phyloP scores from a whole-genome alignment of 495 filamentous ascomycete species.

The Echria macrotheca region DNA sequence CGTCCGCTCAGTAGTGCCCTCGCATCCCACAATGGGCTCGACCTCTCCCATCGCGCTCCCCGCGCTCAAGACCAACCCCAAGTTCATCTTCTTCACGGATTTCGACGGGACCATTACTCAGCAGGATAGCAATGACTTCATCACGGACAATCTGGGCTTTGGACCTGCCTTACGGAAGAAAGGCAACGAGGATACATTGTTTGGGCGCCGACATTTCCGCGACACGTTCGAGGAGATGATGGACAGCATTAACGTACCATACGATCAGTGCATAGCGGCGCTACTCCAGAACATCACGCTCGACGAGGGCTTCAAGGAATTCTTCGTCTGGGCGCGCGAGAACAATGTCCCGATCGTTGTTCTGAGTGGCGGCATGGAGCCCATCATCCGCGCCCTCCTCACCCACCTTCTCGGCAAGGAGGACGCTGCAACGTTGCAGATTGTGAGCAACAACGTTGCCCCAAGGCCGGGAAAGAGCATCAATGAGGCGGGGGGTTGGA shows the following conservation, averaged over 20 bases:
- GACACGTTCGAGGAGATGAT: constrained; percentile 88
- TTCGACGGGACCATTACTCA: constrained; percentile 95
- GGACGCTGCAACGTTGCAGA: constrained; percentile 66
- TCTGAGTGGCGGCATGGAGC: constrained; percentile 83
- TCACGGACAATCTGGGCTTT: constrained; percentile 90
- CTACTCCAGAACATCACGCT: constrained; percentile 79
- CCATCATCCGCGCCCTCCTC: constrained; percentile 80
- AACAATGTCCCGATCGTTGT: constrained; percentile 91
- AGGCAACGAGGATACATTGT: constrained; percentile 67
- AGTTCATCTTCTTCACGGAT: constrained; percentile 95
- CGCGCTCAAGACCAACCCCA: constrained; percentile 60
- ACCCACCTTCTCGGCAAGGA: constrained; percentile 69
- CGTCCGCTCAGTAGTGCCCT: too few relatives aligned
- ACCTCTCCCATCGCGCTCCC: constrained; percentile 29
- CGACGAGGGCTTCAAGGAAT: constrained; percentile 78
- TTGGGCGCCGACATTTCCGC: constrained; percentile 63
- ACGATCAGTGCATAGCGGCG: constrained; percentile 67
- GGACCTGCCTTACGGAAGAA: constrained; percentile 59
- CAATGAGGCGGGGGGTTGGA: constrained; percentile 75
- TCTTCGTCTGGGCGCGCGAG: constrained; percentile 71
- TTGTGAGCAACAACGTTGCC: constrained; percentile 77
- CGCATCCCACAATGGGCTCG: constrained; percentile 24
- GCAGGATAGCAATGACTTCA: constrained; percentile 87
- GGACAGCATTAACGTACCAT: constrained; percentile 70
- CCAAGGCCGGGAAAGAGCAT: constrained; percentile 59